Evolutionary conservation across 2,329 filamentous ascomycete genomes (phyloP).

Genomic region (Aureobasidium lini): DNA sequence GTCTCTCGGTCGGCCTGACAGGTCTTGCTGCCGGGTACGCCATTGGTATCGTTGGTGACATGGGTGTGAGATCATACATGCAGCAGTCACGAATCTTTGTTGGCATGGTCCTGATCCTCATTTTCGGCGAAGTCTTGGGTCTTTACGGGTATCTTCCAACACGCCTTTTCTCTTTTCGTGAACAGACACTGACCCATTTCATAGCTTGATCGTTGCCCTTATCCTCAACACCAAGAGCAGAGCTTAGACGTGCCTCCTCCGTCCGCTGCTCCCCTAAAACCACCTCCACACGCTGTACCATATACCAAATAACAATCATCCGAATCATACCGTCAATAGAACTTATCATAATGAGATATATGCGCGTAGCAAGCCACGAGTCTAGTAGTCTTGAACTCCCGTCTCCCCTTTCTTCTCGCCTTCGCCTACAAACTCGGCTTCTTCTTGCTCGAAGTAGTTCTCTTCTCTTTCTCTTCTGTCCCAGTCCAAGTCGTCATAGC

Average conservation of each 20-base stretch:
- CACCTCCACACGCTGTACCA: conserved; percentile 4
- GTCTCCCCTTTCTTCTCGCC: conserved; percentile 37
- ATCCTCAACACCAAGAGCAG: conserved; percentile 85
- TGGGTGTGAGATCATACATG: conserved; percentile 90
- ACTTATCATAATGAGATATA: background rate
- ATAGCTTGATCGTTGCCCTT: conserved; percentile 80
- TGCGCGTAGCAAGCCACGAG: background rate
- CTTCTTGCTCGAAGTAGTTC: conserved; percentile 72
- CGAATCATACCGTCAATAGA: conserved; percentile 9
- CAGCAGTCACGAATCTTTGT: conserved; percentile 93
- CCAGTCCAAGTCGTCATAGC: conserved; percentile 59
- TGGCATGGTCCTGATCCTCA: conserved; percentile 96
- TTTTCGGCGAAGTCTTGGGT: conserved; percentile 95
- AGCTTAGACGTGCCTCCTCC: conserved; percentile 33
- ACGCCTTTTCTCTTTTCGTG: background rate
- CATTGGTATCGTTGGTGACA: conserved; percentile 92
- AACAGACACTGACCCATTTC: background rate
- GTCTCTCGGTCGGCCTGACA: conserved; percentile 83
- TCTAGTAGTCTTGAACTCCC: conserved; percentile 40
- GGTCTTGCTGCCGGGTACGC: conserved; percentile 92
- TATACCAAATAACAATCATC: conserved; percentile 1
- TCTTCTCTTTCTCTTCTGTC: conserved; percentile 60
- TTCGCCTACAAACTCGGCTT: conserved; percentile 33
- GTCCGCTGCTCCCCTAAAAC: background rate
- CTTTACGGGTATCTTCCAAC: conserved; percentile 73